Evolutionary conservation across 257 asterid species (phyloP), one percentile per base, ranked within the genome.

Genomic region (Agastache rugosa): DNA sequence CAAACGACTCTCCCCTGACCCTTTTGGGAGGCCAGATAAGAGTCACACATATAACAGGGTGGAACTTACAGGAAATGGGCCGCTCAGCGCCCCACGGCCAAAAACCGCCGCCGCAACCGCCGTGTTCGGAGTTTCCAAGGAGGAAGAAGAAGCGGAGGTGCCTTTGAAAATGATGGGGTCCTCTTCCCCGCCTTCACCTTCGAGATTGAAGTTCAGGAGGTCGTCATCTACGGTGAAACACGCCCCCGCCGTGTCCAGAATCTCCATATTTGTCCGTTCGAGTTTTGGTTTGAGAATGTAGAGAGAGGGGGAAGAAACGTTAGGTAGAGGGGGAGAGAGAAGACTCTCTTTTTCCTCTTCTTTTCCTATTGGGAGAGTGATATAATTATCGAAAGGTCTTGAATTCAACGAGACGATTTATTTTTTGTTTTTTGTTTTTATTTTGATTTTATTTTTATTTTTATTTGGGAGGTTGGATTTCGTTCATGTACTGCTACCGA

Each of bases 161-260:
- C 67, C 76, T 35, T 83, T 74, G 59, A 8, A 62, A 67, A 72
- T 10, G 71, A 78, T 58, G 12, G 51, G 47, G 47, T 75, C 74
- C 48, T 68, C 82, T 22, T 67, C 87, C 17, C 63, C 86, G 10
- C 37, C 85, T 48, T 65, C 92, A 27, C 69, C 89, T n/a, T 86
- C 93, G 70, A 92, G 83, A 50, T 85, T 71, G 78, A 89, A 93
- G 88, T 91, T 72, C 70, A 93, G 85, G 50, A 91, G 85, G 85
- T 91, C 96, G 9, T 89, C 93, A 42, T 79, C 91, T 44, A 78
- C 84, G 44, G 76, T 23, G 74, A 88, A 85, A 78, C 85, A 74
- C 41, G 79, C 71, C 19, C 70, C 83, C 17, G 70, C 50, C 19
- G 77, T 65, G 77, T 84, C 82, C 84, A 85, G 56, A 83, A 72